Evolutionary conservation across 768 basidiomycete genomes (phyloP).

Genomic region (Filobasidium floriforme): DNA sequence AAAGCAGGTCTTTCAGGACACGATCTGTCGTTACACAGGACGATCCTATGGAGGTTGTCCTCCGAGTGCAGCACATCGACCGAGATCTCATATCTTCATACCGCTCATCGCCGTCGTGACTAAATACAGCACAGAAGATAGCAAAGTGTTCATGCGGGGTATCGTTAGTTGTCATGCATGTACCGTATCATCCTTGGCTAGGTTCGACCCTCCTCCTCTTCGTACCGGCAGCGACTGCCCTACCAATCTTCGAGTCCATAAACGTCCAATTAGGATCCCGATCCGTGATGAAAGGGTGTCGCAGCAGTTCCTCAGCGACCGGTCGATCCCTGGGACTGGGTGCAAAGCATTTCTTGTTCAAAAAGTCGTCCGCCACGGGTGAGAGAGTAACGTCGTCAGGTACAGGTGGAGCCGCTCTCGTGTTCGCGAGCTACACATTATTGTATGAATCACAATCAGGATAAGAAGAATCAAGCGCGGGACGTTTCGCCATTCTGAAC

Average conservation of each 20-base stretch:
- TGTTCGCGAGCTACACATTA: conserved; percentile 63
- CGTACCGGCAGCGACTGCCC: conserved; percentile 29
- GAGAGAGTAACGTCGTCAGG: conserved; percentile 74
- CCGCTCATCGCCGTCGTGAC: too few species aligned
- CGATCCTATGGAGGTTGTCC: too few species aligned
- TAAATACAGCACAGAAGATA: too few species aligned
- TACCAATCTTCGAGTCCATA: conserved; percentile 38
- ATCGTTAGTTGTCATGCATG: too few species aligned
- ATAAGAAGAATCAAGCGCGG: not conserved
- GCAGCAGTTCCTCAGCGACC: conserved; percentile 65
- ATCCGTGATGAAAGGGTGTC: conserved; percentile 56
- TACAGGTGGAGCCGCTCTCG: conserved; percentile 77
- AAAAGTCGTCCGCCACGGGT: conserved; percentile 71
- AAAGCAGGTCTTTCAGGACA: too few species aligned
- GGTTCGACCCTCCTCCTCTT: conserved; percentile 9
- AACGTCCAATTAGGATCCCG: conserved; percentile 40
- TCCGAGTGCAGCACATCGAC: too few species aligned
- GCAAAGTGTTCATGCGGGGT: too few species aligned
- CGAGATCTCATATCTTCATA: too few species aligned
- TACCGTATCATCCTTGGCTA: not conserved
- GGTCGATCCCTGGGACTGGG: conserved; percentile 81
- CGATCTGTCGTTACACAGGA: too few species aligned
- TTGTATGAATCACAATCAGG: not conserved
- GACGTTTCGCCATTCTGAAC: conserved; percentile 27
- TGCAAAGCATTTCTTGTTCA: conserved; percentile 72